Base-by-base conservation (phyloP, 441 rosid genomes). In the Pelargonium citronellum region DNA sequence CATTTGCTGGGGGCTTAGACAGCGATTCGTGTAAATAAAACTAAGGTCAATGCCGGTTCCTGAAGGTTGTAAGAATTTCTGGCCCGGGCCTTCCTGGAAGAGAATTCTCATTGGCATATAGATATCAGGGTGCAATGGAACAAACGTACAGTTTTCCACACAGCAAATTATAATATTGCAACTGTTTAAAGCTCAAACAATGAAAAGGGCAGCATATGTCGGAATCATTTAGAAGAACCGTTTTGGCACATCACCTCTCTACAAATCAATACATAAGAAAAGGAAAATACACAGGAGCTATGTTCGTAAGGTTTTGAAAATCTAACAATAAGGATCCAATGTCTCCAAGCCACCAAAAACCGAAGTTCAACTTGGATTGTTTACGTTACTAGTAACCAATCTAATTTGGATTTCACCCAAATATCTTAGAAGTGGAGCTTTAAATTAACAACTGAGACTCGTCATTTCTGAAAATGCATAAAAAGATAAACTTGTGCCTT, bases 41-140 rank as follows among this genome's bases (percentile, higher is more conserved):
- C 95, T 91, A 15, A 92, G 71, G 73, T 92, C 98, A 11, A 81
- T 81, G 74, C 99, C 99, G 43, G 97, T 85, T 67, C 99, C 94
- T 2, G 91, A 80, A 75, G 96, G 91, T 79, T 89, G 96, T 55
- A 70, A 11, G 75, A 95, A 95, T 75, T 69, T 90, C 81, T 85
- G 98, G 67, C 87, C 87, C 16, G 75, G 74, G 62, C 98, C 99
- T 87, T 87, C 87, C 71, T 74, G 82, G 60, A 95, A 92, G 75
- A 86, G 83, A 67, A 95, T 74, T 78, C 78, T 85, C 53, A 77
- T 79, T 0, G 99, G 87, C 73, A 73, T 61, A 77, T 80, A 84
- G 51, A 83, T 87, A 79, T 87, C 93, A 55, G 96, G 92, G 82
- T 80, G 82, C 72, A 80, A 74, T 0, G 99, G 95, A 77, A 86